Base-by-base conservation (phyloP, 2,329 filamentous ascomycete genomes). In the Pseudodiploospora longispora region DNA sequence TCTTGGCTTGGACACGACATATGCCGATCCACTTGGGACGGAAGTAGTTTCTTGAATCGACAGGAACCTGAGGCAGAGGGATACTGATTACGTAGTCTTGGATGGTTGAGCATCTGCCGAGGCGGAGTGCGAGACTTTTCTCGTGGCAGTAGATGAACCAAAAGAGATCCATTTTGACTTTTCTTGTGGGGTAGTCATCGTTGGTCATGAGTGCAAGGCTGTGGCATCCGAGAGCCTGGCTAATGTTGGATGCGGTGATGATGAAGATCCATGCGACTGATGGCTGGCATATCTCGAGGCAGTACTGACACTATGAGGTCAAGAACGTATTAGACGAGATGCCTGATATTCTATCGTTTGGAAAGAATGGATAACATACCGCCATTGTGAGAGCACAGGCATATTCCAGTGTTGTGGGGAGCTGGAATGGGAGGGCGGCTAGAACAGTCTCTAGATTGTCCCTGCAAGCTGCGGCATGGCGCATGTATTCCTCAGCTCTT, bases 141-240 rank as follows among this genome's bases (percentile, higher is more conserved):
- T 80, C 72, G 10, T 80, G 59, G 38, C 73, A 69, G 50, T 81
- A 82, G 0, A 74, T 59, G 33, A 63, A 67, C 78, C 78, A 82
- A 53, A 82, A 82, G 6, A 80, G 53, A 2, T 66, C 54, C 10
- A 50, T 45, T 31, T 58, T 58, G 51, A 49, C 32, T 9, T 34
- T 12, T 34, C 32, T 34, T 34, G 32, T 9, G 9, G 8, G 32
- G 9, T 9, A 12, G 12, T 9, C 8, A 9, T 34, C 9, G 12
- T 12, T 9, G 12, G 8, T 34, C 9, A 9, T 34, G 32, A 12
- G 32, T 12, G 32, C 8, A 9, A 34, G 12, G 8, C 32, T 9
- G 12, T 34, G 32, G 12, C 12, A 34, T 9, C 32, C 32, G 32
- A 34, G 32, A 9, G 32, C 12, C 32, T 34, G 32, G 32, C 32